Percentiles rank a stretch among this genome's conserved stretches.
phyloP scores from a whole-genome alignment of 176 grass and related monocot species.

The Aegilops longissima region DNA sequence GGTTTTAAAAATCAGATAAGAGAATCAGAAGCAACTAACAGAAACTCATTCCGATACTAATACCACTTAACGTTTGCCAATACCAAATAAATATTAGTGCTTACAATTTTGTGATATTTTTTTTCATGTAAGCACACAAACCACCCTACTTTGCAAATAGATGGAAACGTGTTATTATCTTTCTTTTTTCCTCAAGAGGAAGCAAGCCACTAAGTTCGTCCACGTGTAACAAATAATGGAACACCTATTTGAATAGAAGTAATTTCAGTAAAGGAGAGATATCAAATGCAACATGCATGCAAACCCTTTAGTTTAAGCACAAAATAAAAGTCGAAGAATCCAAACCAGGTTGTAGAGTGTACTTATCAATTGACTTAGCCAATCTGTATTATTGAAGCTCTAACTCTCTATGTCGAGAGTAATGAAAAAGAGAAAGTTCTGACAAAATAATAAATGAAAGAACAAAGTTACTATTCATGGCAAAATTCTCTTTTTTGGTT shows the following conservation, averaged over 20 bases:
- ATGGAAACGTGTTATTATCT: not conserved
- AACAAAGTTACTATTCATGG: not conserved
- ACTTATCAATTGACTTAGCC: not conserved
- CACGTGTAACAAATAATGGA: not conserved
- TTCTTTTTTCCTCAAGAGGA: not conserved
- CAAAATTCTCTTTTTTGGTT: not conserved
- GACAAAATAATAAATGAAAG: slow-evolving; percentile 2
- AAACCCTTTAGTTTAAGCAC: not conserved
- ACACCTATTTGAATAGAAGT: slow-evolving; percentile 4
- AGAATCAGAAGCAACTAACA: slow-evolving; percentile 18
- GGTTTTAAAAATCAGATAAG: slow-evolving; percentile 24
- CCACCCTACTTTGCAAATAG: not conserved
- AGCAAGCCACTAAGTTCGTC: not conserved
- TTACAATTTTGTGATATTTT: not conserved
- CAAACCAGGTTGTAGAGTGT: not conserved
- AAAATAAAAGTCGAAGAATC: not conserved
- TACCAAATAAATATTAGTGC: not conserved
- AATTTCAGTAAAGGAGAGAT: slow-evolving; percentile 10
- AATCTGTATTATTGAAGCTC: not conserved
- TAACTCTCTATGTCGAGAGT: not conserved
- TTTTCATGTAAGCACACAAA: slow-evolving; percentile 1
- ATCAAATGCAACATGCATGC: not conserved
- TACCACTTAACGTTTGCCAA: slow-evolving; percentile 8
- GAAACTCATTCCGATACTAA: not conserved
- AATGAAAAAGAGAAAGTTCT: not conserved